Percentiles rank a stretch among this genome's conserved stretches.
These are phyloP conservation scores for Lagenaria siceraria DNA, from an alignment of 306 rosid genomes.

Conservation along the genomic window DNA sequence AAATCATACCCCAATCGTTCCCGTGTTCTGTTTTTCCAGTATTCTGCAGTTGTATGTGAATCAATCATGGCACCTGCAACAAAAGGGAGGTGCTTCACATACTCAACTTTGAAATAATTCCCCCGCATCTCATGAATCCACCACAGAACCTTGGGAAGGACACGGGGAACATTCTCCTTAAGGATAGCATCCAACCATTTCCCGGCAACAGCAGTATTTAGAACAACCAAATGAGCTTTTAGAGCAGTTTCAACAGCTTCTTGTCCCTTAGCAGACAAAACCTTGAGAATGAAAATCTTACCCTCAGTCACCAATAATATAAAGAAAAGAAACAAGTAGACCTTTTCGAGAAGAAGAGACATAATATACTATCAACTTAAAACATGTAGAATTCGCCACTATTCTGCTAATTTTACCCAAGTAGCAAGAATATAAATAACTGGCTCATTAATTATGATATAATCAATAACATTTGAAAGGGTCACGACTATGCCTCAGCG, in stretches of 20 bases:
- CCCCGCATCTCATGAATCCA: constrained; percentile 99
- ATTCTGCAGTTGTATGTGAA: constrained; percentile 79
- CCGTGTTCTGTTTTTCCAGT: constrained; percentile 79
- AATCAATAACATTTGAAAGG: background rate
- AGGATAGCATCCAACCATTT: constrained; percentile 90
- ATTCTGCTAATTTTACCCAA: background rate
- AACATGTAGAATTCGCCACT: background rate
- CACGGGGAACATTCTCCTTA: constrained; percentile 56
- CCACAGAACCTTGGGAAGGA: constrained; percentile 97
- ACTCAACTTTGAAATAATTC: constrained; percentile 88
- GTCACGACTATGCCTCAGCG: background rate
- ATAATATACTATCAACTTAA: background rate
- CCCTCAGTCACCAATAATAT: constrained; percentile 6
- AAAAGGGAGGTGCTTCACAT: constrained; percentile 97
- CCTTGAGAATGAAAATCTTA: constrained; percentile 27
- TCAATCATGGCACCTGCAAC: constrained; percentile 99
- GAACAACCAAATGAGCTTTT: constrained; percentile 71
- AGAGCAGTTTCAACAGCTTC: constrained; percentile 65
- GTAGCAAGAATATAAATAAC: background rate
- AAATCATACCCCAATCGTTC: constrained; percentile 59
- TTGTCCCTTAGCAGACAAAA: constrained; percentile 60
- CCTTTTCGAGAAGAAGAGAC: background rate
- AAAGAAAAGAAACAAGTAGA: background rate
- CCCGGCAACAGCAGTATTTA: constrained; percentile 96
- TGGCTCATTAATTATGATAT: background rate